A percentile compares a stretch with the other conserved stretches of the same genome.
phyloP scores from a whole-genome alignment of 1,284 basidiomycete genomes.

The Fereydounia khargensis region DNA sequence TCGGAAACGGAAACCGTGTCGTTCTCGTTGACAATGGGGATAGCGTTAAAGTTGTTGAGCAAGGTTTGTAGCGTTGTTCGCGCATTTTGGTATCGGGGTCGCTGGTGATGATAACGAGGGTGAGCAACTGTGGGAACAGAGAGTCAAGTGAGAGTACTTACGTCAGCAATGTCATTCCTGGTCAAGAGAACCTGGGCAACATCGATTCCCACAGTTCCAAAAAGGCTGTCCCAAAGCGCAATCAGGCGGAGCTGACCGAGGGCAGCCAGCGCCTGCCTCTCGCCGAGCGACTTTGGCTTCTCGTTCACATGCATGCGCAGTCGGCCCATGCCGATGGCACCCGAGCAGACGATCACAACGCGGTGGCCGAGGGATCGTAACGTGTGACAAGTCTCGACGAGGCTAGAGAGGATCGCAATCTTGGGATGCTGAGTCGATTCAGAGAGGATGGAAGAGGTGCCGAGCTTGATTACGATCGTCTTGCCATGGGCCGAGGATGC shows the following conservation, averaged over 20 bases:
- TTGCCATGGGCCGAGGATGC: too few relatives aligned
- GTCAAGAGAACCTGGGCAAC: constrained; percentile 94
- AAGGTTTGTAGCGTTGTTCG: constrained; percentile 50
- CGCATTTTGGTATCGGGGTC: constrained; percentile 50
- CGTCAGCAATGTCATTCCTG: constrained; percentile 92
- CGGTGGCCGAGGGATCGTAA: constrained; percentile 81
- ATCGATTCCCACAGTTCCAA: constrained; percentile 85
- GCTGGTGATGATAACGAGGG: too few relatives aligned
- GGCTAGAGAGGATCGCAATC: constrained; percentile 80
- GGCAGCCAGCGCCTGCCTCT: constrained; percentile 92
- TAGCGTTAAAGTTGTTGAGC: constrained; percentile 43
- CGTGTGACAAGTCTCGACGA: constrained; percentile 85
- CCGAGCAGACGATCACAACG: constrained; percentile 91
- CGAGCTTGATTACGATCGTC: constrained; percentile 56
- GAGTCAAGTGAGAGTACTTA: constrained; percentile 62
- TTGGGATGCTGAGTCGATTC: constrained; percentile 64
- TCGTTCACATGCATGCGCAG: constrained; percentile 82
- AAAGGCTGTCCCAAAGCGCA: constrained; percentile 93
- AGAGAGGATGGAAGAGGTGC: constrained; percentile 53
- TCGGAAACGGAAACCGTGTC: constrained; percentile 62
- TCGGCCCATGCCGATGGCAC: constrained; percentile 91
- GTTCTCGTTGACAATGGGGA: constrained; percentile 57
- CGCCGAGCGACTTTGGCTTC: constrained; percentile 77
- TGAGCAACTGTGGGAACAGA: too few relatives aligned
- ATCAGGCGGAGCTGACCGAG: constrained; percentile 95